Base-by-base conservation (phyloP, 2,329 filamentous ascomycete genomes). In the Macrophomina pseudophaseolina region DNA sequence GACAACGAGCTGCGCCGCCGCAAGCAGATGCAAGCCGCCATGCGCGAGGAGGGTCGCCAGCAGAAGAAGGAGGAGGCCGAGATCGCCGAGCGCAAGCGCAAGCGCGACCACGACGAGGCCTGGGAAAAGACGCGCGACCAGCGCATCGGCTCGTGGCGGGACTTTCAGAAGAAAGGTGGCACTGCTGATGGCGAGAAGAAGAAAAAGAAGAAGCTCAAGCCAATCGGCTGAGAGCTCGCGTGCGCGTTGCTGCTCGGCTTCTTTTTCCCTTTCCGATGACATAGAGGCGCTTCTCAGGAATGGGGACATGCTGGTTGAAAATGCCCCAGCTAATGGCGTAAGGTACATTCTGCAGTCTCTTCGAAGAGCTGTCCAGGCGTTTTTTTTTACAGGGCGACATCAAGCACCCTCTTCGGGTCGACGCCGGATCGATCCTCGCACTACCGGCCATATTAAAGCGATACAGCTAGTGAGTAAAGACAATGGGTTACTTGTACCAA, bases 11-110 rank as follows among this genome's bases (percentile, higher is more conserved):
- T 93, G 74, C 87, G 95, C 63, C 85, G 93, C 65, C 85, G 92
- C 68, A 87, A 93, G 71, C 94, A 97, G 84, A 80, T 94, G 77
- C 96, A 97, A 82, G 95, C 92, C 48, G 91, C 95, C 83, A 91
- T 99, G 90, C 93, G 97, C 80, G 95, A 99, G 79, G 94, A 99
- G 79, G 95, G 95, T 6, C 86, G 95, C 65, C 90, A 95, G 82
- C 90, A 96, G 85, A 88, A 89, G 75, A 91, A 91, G 77, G 89
- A 89, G 73, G 95, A 99, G 28, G 91, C 93, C 72, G 94, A 97
- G 81, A 69, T 91, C 9, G 93, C 94, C 42, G 82, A 82, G 73
- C 73, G 81, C 66, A 84, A 84, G 78, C 71, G 82, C 67, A 84
- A 84, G 86, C 86, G 95, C 68, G 93, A 98, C 76, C 92, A 95